Conservation (phyloP, 257 asterid genomes). For the Echium plantagineum region DNA sequence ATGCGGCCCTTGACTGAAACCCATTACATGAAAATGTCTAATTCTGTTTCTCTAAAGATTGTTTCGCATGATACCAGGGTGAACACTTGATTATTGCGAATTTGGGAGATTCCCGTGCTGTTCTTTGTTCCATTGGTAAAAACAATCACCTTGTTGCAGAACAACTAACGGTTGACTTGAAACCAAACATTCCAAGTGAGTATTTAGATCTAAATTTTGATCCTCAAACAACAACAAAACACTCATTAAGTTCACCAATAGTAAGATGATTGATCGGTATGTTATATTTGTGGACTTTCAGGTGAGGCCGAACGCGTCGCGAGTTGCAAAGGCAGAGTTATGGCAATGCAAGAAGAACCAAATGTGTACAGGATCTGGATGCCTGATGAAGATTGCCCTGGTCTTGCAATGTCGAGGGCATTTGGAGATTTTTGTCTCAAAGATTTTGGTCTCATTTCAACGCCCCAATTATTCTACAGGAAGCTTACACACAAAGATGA, state of each 20-base stretch:
- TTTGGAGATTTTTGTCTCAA: slow-evolving; percentile 87
- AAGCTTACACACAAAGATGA: slow-evolving; percentile 54
- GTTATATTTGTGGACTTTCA: slow-evolving; percentile 7
- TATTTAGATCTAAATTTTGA: neutral
- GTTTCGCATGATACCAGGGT: slow-evolving; percentile 24
- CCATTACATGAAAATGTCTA: neutral
- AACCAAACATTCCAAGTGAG: slow-evolving; percentile 74
- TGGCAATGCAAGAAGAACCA: slow-evolving; percentile 83
- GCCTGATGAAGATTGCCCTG: slow-evolving; percentile 91
- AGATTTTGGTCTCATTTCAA: slow-evolving; percentile 69
- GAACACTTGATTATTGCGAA: slow-evolving; percentile 57
- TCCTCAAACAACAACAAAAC: neutral
- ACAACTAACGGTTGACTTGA: slow-evolving; percentile 77
- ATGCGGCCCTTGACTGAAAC: slow-evolving; percentile 1
- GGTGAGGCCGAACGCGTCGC: slow-evolving; percentile 54
- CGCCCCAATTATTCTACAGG: slow-evolving; percentile 48
- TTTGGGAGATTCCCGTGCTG: slow-evolving; percentile 84
- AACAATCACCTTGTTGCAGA: slow-evolving; percentile 38
- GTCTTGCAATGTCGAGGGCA: slow-evolving; percentile 92
- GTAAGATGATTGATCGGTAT: neutral
- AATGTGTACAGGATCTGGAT: slow-evolving; percentile 70
- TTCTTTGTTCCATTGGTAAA: slow-evolving; percentile 47
- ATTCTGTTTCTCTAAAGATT: neutral
- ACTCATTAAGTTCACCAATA: neutral
- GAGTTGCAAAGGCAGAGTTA: slow-evolving; percentile 54